Base-by-base conservation (phyloP, 345 rosid genomes). In the Noccaea caerulescens region DNA sequence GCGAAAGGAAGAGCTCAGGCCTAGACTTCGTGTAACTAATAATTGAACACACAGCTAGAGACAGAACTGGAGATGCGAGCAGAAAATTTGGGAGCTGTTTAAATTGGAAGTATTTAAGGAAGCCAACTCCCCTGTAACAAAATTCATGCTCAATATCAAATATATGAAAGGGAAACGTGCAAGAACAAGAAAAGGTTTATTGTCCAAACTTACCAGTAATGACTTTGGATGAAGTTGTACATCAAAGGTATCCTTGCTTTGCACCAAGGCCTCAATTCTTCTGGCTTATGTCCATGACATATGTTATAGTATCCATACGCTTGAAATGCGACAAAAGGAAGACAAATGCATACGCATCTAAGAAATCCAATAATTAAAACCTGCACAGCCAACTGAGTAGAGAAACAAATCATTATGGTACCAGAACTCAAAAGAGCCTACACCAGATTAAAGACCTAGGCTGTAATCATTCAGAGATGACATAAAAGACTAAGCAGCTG, bases 41-140 rank as follows among this genome's bases (percentile, higher is more conserved):
- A 60, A 89, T 82, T 8, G 90, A 85, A 81, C 84, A 91, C 57
- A 88, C 66, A 14, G 95, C 87, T 76, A 88, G 68, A 54, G 89
- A 83, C 39, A 91, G 76, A 63, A 91, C 80, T 4, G 99, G 99
- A 34, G 99, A 88, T 72, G 97, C 99, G 27, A 91, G 91, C 16
- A 94, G 86, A 87, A 94, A 94, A 80, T 91, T 94, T 54, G 99
- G 99, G 77, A 94, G 67, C 80, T 91, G 97, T 72, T 89, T 91
- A 6, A 86, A 69, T 52, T 84, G 87, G 80, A 94, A 94, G 79
- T 89, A 91, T 60, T 64, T 88, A 82, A 94, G 81, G 85, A 94
- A 91, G 33, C 99, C 99, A 63, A 86, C 95, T 74, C 91, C 87
- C 95, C 99, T 94, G 76, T 68, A 61, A 75, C 16, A 23, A 20